Conservation (phyloP, 768 basidiomycete species). For the Gelatoporia subvermispora region DNA sequence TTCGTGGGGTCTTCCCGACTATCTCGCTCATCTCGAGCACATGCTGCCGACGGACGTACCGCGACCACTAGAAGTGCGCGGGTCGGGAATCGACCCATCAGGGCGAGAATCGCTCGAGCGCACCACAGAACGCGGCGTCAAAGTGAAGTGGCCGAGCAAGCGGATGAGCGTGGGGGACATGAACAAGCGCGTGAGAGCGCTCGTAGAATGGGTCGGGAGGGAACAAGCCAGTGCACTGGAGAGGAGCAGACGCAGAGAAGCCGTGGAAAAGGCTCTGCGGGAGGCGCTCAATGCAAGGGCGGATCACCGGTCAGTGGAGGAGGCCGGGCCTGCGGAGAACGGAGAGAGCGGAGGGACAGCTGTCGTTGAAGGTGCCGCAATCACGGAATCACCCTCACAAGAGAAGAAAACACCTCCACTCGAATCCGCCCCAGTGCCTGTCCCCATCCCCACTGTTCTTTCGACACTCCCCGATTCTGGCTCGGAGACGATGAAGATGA, state of each 20-base stretch:
- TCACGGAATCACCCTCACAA: conserved; percentile 15
- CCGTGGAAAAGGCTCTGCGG: conserved; percentile 52
- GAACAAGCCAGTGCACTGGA: conserved; percentile 77
- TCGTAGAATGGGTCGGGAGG: conserved; percentile 92
- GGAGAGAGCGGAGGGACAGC: conserved; percentile 26
- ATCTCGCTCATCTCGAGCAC: conserved; percentile 79
- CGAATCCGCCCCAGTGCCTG: not conserved
- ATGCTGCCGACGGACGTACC: conserved; percentile 78
- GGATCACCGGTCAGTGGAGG: not conserved
- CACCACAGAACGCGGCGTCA: conserved; percentile 71
- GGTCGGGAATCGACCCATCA: conserved; percentile 35
- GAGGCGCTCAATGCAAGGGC: conserved; percentile 11
- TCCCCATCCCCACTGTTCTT: not conserved
- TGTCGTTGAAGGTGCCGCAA: conserved; percentile 29
- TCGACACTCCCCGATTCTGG: conserved; percentile 7
- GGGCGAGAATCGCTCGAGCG: conserved; percentile 54
- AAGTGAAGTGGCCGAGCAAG: conserved; percentile 91
- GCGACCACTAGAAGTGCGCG: conserved; percentile 67
- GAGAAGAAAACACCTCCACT: conserved; percentile 11
- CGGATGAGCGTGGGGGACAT: conserved; percentile 96
- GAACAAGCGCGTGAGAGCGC: conserved; percentile 87
- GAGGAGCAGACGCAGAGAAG: conserved; percentile 62
- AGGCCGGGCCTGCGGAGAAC: conserved; percentile 2
- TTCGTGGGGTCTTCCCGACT: conserved; percentile 91
- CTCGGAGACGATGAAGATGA: conserved; percentile 64